Conservation (phyloP, 202 grass and related monocot genomes). For the Schoenoplectus triqueter region DNA sequence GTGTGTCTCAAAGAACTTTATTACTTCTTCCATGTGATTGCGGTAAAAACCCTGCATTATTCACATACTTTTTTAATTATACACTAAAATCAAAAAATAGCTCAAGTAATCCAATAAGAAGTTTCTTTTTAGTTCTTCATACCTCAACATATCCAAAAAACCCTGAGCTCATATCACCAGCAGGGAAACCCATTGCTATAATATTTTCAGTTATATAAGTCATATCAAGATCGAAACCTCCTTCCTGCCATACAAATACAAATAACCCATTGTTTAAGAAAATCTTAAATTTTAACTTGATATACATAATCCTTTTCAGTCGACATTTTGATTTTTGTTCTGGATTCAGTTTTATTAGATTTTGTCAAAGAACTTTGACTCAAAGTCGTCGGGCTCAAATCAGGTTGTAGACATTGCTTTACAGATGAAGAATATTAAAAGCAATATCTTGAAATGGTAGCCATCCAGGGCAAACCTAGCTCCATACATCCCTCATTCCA, state of each 20-base stretch:
- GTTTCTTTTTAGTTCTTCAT: slow-evolving; percentile 32
- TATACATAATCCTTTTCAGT: background rate
- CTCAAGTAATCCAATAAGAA: background rate
- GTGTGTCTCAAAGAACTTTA: slow-evolving; percentile 97
- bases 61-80: slow-evolving; percentile 28
- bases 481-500: background rate
- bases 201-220: slow-evolving; percentile 99
- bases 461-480: background rate
- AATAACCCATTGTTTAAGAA: no score
- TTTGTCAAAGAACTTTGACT: background rate
- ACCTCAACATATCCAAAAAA: slow-evolving; percentile 99
- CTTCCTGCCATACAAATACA: slow-evolving; percentile 66
- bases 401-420: background rate
- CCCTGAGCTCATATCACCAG: slow-evolving; percentile 96
- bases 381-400: background rate
- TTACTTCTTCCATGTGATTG: slow-evolving; percentile 99
- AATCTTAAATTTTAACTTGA: background rate
- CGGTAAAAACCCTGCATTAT: slow-evolving; percentile 90
- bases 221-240: slow-evolving; percentile 99
- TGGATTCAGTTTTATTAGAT: background rate
- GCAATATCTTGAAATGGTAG: background rate
- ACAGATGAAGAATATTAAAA: background rate
- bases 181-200: slow-evolving; percentile 99
- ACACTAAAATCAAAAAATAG: background rate
- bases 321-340: background rate